A percentile compares a stretch with the other conserved stretches of the same genome.
phyloP scores from a whole-genome alignment of 2,329 filamentous ascomycete genomes.

The Bipolaris sorokiniana region DNA sequence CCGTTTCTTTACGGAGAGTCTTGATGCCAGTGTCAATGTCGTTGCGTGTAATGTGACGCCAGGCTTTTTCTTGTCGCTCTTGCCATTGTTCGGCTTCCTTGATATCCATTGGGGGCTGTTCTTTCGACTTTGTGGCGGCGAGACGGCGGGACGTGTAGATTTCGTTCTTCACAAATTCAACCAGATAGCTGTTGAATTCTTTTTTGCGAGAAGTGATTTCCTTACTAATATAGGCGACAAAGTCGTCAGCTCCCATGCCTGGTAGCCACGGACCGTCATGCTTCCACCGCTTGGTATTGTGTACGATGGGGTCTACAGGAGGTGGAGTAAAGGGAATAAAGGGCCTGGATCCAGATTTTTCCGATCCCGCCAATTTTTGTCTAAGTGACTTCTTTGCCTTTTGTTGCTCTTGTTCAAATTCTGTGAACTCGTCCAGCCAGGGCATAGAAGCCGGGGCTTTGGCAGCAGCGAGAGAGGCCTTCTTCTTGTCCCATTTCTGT shows the following conservation, averaged over 20 bases:
- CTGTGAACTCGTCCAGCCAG: constrained; percentile 6
- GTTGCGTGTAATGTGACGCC: constrained; percentile 31
- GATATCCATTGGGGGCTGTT: constrained; percentile 30
- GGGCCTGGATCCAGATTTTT: constrained; percentile 9
- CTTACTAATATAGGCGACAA: constrained; percentile 57
- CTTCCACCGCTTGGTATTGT: constrained; percentile 57
- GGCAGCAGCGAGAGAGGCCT: not conserved
- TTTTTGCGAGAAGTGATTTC: constrained; percentile 48
- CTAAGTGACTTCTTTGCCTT: constrained; percentile 18
- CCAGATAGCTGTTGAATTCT: constrained; percentile 41
- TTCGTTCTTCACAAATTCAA: constrained; percentile 41
- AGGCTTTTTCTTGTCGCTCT: constrained; percentile 31
- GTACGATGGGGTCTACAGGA: constrained; percentile 28
- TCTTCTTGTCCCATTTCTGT: not conserved
- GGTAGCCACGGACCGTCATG: constrained; percentile 65
- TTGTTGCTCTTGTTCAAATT: constrained; percentile 7
- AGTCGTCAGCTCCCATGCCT: constrained; percentile 62
- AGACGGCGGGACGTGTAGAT: constrained; percentile 39
- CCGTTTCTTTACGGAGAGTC: constrained; percentile 55
- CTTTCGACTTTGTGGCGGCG: constrained; percentile 21
- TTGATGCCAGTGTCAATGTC: constrained; percentile 42
- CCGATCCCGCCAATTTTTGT: not conserved
- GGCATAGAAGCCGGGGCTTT: not conserved
- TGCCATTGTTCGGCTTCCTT: constrained; percentile 31
- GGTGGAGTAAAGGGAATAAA: constrained; percentile 33